These are phyloP conservation scores for Piloderma croceum DNA, from an alignment of 768 basidiomycete genomes.

Conservation along the genomic window DNA sequence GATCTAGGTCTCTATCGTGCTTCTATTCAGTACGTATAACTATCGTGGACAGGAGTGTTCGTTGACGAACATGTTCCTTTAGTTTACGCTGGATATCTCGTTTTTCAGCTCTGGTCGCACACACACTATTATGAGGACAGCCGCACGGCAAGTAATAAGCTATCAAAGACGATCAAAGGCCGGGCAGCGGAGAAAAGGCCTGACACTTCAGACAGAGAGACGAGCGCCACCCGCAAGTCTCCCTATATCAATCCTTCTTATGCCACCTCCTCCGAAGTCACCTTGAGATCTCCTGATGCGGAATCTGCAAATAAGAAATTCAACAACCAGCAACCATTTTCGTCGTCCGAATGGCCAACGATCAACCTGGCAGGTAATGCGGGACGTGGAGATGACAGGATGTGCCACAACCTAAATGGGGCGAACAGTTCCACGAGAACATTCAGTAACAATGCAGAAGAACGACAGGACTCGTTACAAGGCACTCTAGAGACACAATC, in stretches of 20 bases:
- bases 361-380: conserved; percentile 4
- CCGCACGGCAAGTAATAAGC: conserved; percentile 29
- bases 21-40: conserved; percentile 44
- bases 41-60: conserved; percentile 1
- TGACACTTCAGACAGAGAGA: too few species aligned
- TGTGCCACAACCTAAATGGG: conserved; percentile 7
- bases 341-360: conserved; percentile 3
- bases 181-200: too few species aligned
- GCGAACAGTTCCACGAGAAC: conserved; percentile 1
- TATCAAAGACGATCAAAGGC: too few species aligned
- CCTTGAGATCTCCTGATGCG: too few species aligned
- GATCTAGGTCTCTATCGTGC: conserved; percentile 43
- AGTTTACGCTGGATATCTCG: conserved; percentile 48
- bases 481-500: conserved; percentile 35
- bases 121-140: conserved; percentile 45
- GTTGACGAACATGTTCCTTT: conserved; percentile 1
- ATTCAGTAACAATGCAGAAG: conserved; percentile 7
- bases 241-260: too few species aligned
- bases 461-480: conserved; percentile 14
- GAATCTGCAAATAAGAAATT: too few species aligned
- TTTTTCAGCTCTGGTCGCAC: conserved; percentile 57
- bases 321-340: too few species aligned
- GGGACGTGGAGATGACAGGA: conserved; percentile 11
- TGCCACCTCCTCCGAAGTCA: too few species aligned
- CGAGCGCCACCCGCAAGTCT: too few species aligned